Evolutionary conservation across 805 yeast genomes (phyloP).

Genomic region (Candida loeiensis): DNA sequence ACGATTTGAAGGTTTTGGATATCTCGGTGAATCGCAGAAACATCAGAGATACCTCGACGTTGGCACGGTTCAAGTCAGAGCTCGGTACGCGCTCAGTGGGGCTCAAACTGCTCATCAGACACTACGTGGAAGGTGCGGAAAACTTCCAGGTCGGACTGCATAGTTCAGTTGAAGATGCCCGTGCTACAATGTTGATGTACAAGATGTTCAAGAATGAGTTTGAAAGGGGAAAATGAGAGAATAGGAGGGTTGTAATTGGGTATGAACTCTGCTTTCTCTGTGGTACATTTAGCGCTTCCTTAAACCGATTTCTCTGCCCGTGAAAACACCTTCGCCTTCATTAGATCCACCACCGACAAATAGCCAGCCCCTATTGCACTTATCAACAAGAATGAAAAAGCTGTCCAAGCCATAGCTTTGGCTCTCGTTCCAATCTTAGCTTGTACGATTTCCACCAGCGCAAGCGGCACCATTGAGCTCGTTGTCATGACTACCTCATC

Average conservation of each 20-base stretch:
- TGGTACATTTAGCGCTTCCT: too few species aligned
- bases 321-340: too few species aligned
- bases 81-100: conserved; percentile 77
- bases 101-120: conserved; percentile 60
- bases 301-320: too few species aligned
- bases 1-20: conserved; percentile 68
- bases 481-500: conserved; percentile 53
- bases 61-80: conserved; percentile 53
- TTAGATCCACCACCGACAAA: background rate
- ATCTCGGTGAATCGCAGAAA: conserved; percentile 61
- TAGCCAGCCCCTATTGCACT: conserved; percentile 30
- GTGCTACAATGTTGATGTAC: conserved; percentile 81
- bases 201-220: conserved; percentile 59
- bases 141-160: conserved; percentile 75
- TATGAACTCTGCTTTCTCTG: too few species aligned
- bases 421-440: conserved; percentile 50
- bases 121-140: conserved; percentile 39
- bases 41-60: conserved; percentile 74
- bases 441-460: conserved; percentile 48
- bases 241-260: too few species aligned
- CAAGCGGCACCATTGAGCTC: conserved; percentile 38
- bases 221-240: too few species aligned
- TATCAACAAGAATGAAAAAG: conserved; percentile 47
- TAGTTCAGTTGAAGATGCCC: conserved; percentile 88
- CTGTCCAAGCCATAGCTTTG: conserved; percentile 57